Conservation (phyloP, 2,329 filamentous ascomycete species). For the Xylariaceae sp. region DNA sequence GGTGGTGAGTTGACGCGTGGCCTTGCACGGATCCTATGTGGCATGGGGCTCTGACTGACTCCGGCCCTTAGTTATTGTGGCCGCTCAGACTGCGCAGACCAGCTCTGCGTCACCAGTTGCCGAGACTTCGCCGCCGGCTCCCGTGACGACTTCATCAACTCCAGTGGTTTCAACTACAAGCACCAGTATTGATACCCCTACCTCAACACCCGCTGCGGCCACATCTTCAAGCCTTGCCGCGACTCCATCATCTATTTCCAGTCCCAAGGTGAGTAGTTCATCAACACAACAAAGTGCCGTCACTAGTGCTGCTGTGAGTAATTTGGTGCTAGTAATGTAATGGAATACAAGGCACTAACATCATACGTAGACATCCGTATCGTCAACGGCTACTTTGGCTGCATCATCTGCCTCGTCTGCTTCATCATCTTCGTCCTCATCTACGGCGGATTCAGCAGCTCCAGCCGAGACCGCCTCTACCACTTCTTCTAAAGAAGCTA, state of each 20-base stretch:
- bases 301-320: too few species aligned
- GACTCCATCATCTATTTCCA: too few species aligned
- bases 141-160: not conserved
- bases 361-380: conserved; percentile 4
- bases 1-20: conserved; percentile 24
- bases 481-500: conserved; percentile 1
- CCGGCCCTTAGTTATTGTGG: not conserved
- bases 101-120: not conserved
- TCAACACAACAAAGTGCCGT: too few species aligned
- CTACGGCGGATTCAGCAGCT: conserved; percentile 1
- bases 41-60: not conserved
- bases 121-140: not conserved
- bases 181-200: not conserved
- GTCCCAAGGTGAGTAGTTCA: too few species aligned
- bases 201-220: conserved; percentile 2
- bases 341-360: too few species aligned
- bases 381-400: not conserved
- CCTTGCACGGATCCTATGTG: not conserved
- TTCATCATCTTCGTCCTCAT: conserved; percentile 1
- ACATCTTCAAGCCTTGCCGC: not conserved
- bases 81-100: too few species aligned
- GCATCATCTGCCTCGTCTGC: not conserved
- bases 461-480: conserved; percentile 5
- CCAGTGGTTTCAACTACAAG: not conserved
- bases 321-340: too few species aligned